Percentiles rank a stretch among this genome's conserved stretches.
Evolutionary conservation across 2,329 filamentous ascomycete genomes (phyloP).

Genomic region (Chaetoscypha palmicola): DNA sequence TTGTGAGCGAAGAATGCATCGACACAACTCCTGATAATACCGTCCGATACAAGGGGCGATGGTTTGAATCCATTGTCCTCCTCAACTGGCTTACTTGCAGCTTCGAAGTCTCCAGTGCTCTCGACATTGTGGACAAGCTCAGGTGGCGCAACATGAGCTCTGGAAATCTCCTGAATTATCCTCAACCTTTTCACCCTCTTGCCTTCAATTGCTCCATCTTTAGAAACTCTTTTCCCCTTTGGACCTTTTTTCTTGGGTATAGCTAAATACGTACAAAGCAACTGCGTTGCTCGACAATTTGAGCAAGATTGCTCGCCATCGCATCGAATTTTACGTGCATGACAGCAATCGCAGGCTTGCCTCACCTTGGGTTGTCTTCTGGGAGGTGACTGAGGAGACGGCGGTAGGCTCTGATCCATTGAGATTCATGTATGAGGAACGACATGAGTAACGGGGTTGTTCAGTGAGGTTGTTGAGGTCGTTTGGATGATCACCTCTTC

Average conservation of each 20-base stretch:
- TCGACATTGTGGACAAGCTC: neutral
- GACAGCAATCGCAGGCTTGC: constrained; percentile 32
- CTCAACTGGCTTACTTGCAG: neutral
- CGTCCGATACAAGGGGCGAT: constrained; percentile 9
- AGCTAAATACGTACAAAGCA: constrained; percentile 28
- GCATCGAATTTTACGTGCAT: constrained; percentile 28
- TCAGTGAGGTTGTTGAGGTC: neutral
- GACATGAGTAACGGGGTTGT: neutral
- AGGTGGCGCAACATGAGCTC: neutral
- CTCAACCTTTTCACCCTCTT: neutral
- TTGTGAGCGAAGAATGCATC: constrained; percentile 32
- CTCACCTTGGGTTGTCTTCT: constrained; percentile 13
- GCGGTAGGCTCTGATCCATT: neutral
- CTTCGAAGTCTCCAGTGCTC: neutral
- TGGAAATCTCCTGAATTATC: neutral
- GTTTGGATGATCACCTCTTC: neutral
- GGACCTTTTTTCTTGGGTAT: constrained; percentile 30
- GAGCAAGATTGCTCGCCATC: constrained; percentile 26
- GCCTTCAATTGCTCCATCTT: neutral
- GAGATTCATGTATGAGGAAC: neutral
- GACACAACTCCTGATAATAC: constrained; percentile 23
- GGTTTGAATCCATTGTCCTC: neutral
- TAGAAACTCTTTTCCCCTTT: constrained; percentile 14
- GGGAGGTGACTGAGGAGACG: neutral
- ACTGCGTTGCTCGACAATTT: constrained; percentile 21